Percentiles rank a stretch among this genome's conserved stretches.
phyloP scores from a whole-genome alignment of 2,329 filamentous ascomycete species.

The Aspergillus luchuensis region DNA sequence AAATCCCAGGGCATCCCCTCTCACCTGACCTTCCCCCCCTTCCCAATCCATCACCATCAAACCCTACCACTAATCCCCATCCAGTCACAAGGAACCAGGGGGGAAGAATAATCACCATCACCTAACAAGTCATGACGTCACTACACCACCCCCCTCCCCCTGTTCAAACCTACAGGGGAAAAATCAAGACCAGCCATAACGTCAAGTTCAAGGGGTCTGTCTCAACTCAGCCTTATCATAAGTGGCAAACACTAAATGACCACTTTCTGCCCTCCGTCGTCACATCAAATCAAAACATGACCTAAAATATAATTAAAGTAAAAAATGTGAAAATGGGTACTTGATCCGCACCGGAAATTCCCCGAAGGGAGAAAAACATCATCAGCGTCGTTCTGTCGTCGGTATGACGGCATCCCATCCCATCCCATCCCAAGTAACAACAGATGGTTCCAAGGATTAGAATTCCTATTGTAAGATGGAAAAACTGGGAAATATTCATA shows the following conservation, averaged over 20 bases:
- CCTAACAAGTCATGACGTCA: not conserved
- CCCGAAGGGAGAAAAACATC: not conserved
- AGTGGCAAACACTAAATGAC: not conserved
- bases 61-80: not conserved
- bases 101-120: no score
- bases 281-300: not conserved
- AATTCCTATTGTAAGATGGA: no score
- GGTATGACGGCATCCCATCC: conserved; percentile 16
- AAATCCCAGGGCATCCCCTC: no score
- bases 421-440: no score
- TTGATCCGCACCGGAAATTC: conserved; percentile 5
- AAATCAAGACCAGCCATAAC: not conserved
- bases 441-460: not conserved
- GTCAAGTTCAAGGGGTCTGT: no score
- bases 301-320: no score
- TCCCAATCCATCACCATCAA: not conserved
- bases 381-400: conserved; percentile 6
- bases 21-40: no score
- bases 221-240: no score
- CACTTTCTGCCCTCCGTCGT: not conserved
- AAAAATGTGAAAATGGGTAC: not conserved
- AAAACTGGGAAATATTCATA: not conserved
- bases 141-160: not conserved
- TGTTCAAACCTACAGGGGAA: no score
- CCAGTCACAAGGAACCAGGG: not conserved